Conservation (phyloP, 139 green algal genomes). For the Chlamydomonas applanata region DNA sequence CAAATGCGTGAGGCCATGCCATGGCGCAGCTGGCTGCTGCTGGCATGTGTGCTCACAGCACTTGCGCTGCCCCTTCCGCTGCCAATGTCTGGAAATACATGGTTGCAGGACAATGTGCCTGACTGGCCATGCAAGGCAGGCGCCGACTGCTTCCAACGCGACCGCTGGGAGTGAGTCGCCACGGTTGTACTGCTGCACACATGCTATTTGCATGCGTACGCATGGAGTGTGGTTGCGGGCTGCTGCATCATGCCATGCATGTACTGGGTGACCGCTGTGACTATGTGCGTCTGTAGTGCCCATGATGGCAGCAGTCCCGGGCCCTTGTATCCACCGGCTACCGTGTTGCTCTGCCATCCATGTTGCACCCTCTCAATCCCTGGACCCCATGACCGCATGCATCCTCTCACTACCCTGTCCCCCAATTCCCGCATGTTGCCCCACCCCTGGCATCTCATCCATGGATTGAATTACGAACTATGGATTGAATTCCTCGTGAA, state of each 20-base stretch:
- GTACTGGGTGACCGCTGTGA: background rate
- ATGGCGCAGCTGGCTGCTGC: background rate
- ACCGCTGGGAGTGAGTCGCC: constrained; percentile 14
- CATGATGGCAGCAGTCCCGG: no score
- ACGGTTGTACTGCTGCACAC: background rate
- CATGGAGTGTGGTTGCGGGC: background rate
- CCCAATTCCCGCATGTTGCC: no score
- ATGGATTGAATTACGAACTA: no score
- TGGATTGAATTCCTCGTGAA: background rate
- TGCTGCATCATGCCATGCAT: background rate
- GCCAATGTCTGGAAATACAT: background rate
- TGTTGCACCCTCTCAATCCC: no score
- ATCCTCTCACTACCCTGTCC: no score
- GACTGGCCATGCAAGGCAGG: constrained; percentile 9
- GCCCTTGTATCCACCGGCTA: no score
- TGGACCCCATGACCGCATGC: no score
- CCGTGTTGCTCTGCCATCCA: no score
- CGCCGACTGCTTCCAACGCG: constrained; percentile 1
- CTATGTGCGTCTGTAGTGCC: no score
- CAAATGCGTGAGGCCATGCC: background rate
- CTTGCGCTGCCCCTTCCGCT: background rate
- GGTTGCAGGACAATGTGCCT: constrained; percentile 11
- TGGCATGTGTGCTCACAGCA: background rate
- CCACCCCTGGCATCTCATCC: no score
- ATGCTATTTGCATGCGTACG: background rate